A percentile compares a stretch with the other conserved stretches of the same genome.
Evolutionary conservation across 2,329 filamentous ascomycete species (phyloP).

Genomic region (Pseudopithomyces maydicus): DNA sequence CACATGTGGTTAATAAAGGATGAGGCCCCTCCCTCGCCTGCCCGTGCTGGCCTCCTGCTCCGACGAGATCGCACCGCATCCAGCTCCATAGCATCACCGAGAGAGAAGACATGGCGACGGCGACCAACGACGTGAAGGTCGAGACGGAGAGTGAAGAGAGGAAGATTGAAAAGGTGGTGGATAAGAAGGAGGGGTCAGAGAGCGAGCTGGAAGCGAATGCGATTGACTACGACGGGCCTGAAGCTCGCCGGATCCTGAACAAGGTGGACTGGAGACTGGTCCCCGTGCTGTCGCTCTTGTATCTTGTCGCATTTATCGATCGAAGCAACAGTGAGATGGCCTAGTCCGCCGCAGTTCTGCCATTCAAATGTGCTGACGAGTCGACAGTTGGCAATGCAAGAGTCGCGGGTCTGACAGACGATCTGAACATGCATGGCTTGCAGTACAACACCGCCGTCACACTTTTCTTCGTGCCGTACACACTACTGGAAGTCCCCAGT

Average conservation of each 20-base stretch:
- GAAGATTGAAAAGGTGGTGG: constrained; percentile 28
- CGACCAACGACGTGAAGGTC: constrained; percentile 21
- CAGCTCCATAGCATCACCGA: not conserved
- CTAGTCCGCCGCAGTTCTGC: not conserved
- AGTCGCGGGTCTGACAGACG: constrained; percentile 46
- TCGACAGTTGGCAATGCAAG: constrained; percentile 47
- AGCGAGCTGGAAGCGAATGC: constrained; percentile 32
- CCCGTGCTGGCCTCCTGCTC: not conserved
- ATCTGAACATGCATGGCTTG: constrained; percentile 44
- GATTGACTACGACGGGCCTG: constrained; percentile 30
- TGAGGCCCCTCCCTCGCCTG: not conserved
- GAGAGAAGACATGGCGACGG: not conserved
- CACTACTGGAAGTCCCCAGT: constrained; percentile 42
- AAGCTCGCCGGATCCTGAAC: constrained; percentile 35
- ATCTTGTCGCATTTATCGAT: constrained; percentile 42
- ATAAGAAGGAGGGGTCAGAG: constrained; percentile 31
- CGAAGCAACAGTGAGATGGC: constrained; percentile 32
- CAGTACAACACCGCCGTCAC: constrained; percentile 49
- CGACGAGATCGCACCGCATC: not conserved
- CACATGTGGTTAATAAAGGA: constrained; percentile 1
- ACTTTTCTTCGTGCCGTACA: constrained; percentile 49
- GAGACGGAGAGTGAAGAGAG: constrained; percentile 15
- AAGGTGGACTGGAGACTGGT: constrained; percentile 43
- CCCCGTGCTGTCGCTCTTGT: constrained; percentile 37
- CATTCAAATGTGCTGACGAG: not conserved